Base-by-base conservation (phyloP, 495 filamentous ascomycete genomes). In the Pyrenula massariospora region DNA sequence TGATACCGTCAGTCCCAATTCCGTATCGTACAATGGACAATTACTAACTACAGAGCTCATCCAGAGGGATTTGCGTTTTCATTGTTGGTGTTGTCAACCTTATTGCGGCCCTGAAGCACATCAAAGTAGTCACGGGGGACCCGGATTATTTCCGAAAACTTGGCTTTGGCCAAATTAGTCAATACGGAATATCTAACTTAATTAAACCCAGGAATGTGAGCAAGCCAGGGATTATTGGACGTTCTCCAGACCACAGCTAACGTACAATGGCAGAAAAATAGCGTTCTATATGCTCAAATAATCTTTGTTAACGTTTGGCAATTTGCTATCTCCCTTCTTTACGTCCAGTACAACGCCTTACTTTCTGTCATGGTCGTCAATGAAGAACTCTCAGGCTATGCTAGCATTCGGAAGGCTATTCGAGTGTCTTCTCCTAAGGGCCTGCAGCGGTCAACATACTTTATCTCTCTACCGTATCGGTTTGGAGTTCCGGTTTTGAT, bases 381-480 rank as follows among this genome's bases (percentile, higher is more conserved):
- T 53, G 63, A 51, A 54, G 53, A 72, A 47, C 56, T 52, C 53
- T 55, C 52, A 56, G 25, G 23, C n/a, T 61, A 57, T 50, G 50
- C 57, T 15, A 2, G 24, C 21, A 24, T 52, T 0, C 63, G 65
- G 19, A 66, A 66, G 19, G 50, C 60, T 0, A 53, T 71, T 1
- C 67, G 69, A 10, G 64, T 71, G 0, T 65, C 64, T 0, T 36
- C 56, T 23, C 66, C 66, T 22, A 48, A 59, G 8, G 62, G 62
- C 1, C 58, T 56, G 10, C 75, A 78, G 56, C 65, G 65, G 0
- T 67, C 67, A 0, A 71, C 68, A 11, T 74, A 72, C 51, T 77
- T 62, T 48, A 68, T 77, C 19, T 63, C 64, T 10, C 42, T 79
- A 1, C 75, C 75, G 0, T 70, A 70, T 12, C 59, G 60, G 12